Base-by-base conservation (phyloP, 768 basidiomycete genomes). In the Hebeloma cylindrosporum region DNA sequence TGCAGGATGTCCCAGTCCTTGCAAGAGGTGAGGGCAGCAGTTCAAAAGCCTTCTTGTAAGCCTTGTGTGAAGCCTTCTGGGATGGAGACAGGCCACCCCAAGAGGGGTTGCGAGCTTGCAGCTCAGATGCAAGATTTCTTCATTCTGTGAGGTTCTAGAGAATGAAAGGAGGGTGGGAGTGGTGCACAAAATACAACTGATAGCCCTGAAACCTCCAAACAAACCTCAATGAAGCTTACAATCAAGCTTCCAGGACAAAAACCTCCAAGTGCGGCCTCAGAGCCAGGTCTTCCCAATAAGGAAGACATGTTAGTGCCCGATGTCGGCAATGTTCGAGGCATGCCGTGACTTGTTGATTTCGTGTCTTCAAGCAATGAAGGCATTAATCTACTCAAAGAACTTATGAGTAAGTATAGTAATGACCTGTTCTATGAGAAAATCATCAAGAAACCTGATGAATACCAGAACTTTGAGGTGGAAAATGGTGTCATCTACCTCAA, bases 161-260 rank as follows among this genome's bases (percentile, higher is more conserved):
- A 56, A 48, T 45, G 41, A 59, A 58, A 41, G 56, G 57, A 58
- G 56, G 54, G 57, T 40, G 57, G 38, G 57, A 52, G 39, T 36
- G 43, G 29, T 16, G 23, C 16, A 5, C 4, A 33, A 40, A 1
- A 45, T 5, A 35, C n/a, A n/a, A n/a, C n/a, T n/a, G n/a, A n/a
- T n/a, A n/a, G n/a, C n/a, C n/a, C n/a, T n/a, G n/a, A n/a, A n/a
- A n/a, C n/a, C n/a, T n/a, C n/a, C n/a, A n/a, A n/a, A n/a, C n/a
- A n/a, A n/a, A n/a, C n/a, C n/a, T n/a, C n/a, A n/a, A n/a, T n/a
- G n/a, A n/a, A n/a, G n/a, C n/a, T n/a, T n/a, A n/a, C n/a, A n/a
- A n/a, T n/a, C n/a, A n/a, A n/a, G n/a, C n/a, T n/a, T n/a, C n/a
- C n/a, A n/a, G n/a, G n/a, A n/a, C n/a, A n/a, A n/a, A n/a, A 3